Conservation (phyloP, 2,329 filamentous ascomycete species). For the Trematosphaeria pertusa region DNA sequence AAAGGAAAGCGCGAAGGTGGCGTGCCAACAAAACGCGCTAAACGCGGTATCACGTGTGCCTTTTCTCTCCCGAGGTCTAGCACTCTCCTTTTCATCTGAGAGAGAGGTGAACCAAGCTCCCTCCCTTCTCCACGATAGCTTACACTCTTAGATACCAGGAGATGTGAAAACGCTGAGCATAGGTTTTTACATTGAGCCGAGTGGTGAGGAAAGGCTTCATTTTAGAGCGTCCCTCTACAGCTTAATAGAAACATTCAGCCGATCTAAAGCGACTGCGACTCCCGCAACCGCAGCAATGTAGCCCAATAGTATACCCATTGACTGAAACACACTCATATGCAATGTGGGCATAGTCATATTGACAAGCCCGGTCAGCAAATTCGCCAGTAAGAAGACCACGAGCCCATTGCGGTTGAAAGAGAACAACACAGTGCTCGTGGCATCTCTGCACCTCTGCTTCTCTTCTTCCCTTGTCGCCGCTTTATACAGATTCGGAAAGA, state of each 20-base stretch:
- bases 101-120: too few species aligned
- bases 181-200: too few species aligned
- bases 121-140: too few species aligned
- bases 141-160: too few species aligned
- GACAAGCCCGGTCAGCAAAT: conserved; percentile 85
- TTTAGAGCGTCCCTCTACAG: too few species aligned
- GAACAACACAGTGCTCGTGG: conserved; percentile 81
- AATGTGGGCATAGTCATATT: conserved; percentile 88
- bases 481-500: conserved; percentile 76
- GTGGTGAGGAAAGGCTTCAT: too few species aligned
- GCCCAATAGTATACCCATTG: conserved; percentile 76
- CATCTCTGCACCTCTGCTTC: conserved; percentile 67
- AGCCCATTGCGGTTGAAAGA: conserved; percentile 91
- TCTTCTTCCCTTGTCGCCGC: conserved; percentile 63
- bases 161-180: too few species aligned
- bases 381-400: conserved; percentile 83
- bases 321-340: conserved; percentile 66
- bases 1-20: background rate
- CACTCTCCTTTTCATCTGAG: too few species aligned
- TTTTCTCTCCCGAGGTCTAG: background rate
- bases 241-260: conserved; percentile 73
- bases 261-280: conserved; percentile 71
- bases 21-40: background rate
- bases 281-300: conserved; percentile 74
- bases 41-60: background rate